A percentile compares a stretch with the other conserved stretches of the same genome.
These are phyloP conservation scores for Ganoderma lucidum DNA, from an alignment of 1,284 basidiomycete genomes.

Conservation along the genomic window DNA sequence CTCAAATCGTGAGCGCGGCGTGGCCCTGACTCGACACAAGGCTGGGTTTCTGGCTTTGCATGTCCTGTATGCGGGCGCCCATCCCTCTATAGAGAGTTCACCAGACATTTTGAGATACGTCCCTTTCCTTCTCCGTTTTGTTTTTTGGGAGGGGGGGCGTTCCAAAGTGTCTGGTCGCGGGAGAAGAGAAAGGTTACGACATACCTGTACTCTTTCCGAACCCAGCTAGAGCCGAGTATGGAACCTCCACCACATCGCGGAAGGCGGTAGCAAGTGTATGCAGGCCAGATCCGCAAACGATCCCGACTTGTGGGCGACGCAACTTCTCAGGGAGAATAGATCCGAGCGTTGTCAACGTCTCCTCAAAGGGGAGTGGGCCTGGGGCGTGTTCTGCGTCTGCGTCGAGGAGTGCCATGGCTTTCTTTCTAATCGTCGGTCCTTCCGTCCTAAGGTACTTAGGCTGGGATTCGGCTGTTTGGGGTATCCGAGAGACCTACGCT, in stretches of 20 bases:
- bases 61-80: too few relatives aligned
- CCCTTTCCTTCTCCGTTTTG: too few relatives aligned
- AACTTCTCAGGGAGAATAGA: conserved; percentile 51
- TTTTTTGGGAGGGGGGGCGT: too few relatives aligned
- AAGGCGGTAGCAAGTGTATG: conserved; percentile 69
- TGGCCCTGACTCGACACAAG: too few relatives aligned
- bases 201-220: conserved; percentile 80
- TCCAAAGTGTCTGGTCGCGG: background rate
- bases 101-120: too few relatives aligned
- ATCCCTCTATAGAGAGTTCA: too few relatives aligned
- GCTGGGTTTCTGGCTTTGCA: too few relatives aligned
- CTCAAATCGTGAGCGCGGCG: too few relatives aligned
- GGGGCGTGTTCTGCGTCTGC: conserved; percentile 19
- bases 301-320: conserved; percentile 70
- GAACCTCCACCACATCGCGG: conserved; percentile 61
- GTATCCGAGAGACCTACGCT: background rate
- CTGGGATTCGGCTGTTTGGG: background rate
- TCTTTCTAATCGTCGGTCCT: background rate
- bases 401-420: conserved; percentile 17
- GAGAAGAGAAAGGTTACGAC: conserved; percentile 25
- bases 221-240: conserved; percentile 69
- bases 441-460: background rate
- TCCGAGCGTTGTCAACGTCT: conserved; percentile 49
- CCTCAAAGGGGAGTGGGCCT: conserved; percentile 42
- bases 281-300: conserved; percentile 82